Evolutionary conservation across 1,284 basidiomycete genomes (phyloP).

Genomic region (Paramarasmius palmivorus): DNA sequence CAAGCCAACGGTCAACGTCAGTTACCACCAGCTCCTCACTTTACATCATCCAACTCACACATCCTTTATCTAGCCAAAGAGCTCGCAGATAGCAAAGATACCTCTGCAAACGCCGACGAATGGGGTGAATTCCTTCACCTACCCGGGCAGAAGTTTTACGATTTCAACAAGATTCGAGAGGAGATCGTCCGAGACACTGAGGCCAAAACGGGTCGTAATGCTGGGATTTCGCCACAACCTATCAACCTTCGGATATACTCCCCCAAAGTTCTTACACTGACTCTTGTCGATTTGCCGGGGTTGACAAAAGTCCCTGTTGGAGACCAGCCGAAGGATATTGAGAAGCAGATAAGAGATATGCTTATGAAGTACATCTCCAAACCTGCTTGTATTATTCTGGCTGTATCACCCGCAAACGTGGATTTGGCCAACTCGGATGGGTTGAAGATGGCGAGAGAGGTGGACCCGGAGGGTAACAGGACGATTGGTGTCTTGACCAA

Average conservation of each 20-base stretch:
- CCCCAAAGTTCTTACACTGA: conserved; percentile 94
- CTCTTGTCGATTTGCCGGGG: conserved; percentile 95
- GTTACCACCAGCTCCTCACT: conserved; percentile 9
- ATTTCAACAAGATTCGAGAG: conserved; percentile 95
- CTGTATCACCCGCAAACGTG: conserved; percentile 94
- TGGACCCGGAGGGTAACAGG: conserved; percentile 93
- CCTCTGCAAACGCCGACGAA: conserved; percentile 85
- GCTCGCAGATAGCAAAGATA: conserved; percentile 48
- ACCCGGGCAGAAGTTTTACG: conserved; percentile 95
- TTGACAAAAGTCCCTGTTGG: conserved; percentile 97
- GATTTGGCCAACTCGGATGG: conserved; percentile 99
- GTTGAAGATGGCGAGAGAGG: conserved; percentile 93
- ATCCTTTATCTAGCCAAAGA: conserved; percentile 37
- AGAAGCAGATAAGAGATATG: conserved; percentile 98
- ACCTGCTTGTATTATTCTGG: conserved; percentile 88
- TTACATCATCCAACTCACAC: conserved; percentile 13
- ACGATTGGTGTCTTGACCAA: conserved; percentile 99
- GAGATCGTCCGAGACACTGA: conserved; percentile 98
- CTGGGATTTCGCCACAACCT: conserved; percentile 92
- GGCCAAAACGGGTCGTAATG: conserved; percentile 96
- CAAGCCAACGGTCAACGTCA: conserved; percentile 11
- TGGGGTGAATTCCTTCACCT: conserved; percentile 99
- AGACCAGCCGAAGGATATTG: conserved; percentile 97
- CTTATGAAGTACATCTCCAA: conserved; percentile 94
- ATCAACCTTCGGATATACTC: conserved; percentile 98